Evolutionary conservation across 2,329 filamentous ascomycete species (phyloP).

Genomic region (Botrytis pseudocinerea): DNA sequence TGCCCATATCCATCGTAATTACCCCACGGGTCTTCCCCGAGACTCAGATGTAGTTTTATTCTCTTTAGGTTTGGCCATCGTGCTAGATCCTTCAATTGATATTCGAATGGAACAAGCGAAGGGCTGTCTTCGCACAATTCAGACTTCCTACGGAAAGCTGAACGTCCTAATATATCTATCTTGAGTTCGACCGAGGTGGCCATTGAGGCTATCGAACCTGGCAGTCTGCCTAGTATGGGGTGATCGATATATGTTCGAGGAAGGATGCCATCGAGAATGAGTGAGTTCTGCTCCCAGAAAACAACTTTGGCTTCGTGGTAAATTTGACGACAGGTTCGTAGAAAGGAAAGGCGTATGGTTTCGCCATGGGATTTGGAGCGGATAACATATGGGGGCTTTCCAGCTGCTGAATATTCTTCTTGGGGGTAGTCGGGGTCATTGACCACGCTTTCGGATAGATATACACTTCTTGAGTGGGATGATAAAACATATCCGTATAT

Average conservation of each 20-base stretch:
- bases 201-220: slow-evolving; percentile 8
- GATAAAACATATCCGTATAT: slow-evolving; percentile 24
- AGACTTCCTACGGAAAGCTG: slow-evolving; percentile 18
- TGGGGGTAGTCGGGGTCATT: slow-evolving; percentile 14
- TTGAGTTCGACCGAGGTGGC: slow-evolving; percentile 20
- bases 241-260: slow-evolving; percentile 16
- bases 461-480: slow-evolving; percentile 15
- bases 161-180: slow-evolving; percentile 19
- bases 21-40: slow-evolving; percentile 20
- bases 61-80: slow-evolving; percentile 22
- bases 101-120: slow-evolving; percentile 20
- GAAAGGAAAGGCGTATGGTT: slow-evolving; percentile 17
- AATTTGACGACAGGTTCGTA: slow-evolving; percentile 24
- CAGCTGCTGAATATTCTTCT: slow-evolving; percentile 9
- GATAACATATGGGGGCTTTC: slow-evolving; percentile 18
- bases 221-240: slow-evolving; percentile 16
- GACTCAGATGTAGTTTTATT: slow-evolving; percentile 21
- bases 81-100: slow-evolving; percentile 21
- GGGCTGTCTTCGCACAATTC: slow-evolving; percentile 6
- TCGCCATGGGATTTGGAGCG: slow-evolving; percentile 20
- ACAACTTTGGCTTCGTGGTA: slow-evolving; percentile 18
- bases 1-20: slow-evolving; percentile 22
- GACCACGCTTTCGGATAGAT: slow-evolving; percentile 7
- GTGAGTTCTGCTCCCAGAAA: slow-evolving; percentile 23
- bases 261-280: slow-evolving; percentile 20